These are phyloP conservation scores for Populus tomentosa DNA, from an alignment of 441 rosid species.

Conservation along the genomic window DNA sequence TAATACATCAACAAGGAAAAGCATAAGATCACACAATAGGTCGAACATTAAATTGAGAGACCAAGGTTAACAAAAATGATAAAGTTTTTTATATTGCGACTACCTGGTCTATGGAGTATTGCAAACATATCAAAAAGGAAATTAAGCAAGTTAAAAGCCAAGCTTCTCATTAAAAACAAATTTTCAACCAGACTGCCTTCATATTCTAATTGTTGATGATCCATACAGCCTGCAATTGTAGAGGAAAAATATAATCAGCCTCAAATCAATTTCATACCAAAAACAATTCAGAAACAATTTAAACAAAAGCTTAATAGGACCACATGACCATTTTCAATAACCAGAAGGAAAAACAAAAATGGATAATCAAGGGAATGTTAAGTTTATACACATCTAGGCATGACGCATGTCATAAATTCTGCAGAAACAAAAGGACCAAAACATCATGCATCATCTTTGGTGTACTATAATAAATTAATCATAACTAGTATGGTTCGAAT, in stretches of 20 bases:
- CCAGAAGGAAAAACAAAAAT: background rate
- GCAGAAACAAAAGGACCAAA: background rate
- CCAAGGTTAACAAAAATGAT: background rate
- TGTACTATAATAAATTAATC: no score
- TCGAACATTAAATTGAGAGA: background rate
- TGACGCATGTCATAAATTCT: background rate
- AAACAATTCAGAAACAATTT: background rate
- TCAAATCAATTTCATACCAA: background rate
- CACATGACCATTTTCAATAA: background rate
- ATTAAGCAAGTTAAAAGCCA: conserved; percentile 1
- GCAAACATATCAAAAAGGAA: background rate
- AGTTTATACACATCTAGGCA: background rate
- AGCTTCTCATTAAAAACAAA: background rate
- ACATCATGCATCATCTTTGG: background rate
- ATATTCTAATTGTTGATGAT: background rate
- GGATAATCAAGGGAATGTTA: background rate
- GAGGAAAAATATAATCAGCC: background rate
- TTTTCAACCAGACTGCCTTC: conserved; percentile 1
- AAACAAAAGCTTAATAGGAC: background rate
- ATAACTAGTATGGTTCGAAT: no score
- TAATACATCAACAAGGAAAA: background rate
- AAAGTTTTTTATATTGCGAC: background rate
- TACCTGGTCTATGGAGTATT: background rate
- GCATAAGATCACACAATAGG: background rate
- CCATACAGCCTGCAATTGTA: conserved; percentile 17